Evolutionary conservation across 805 yeast species (phyloP), one percentile per base, ranked within the genome.

Genomic region (Candida ponderosae): DNA sequence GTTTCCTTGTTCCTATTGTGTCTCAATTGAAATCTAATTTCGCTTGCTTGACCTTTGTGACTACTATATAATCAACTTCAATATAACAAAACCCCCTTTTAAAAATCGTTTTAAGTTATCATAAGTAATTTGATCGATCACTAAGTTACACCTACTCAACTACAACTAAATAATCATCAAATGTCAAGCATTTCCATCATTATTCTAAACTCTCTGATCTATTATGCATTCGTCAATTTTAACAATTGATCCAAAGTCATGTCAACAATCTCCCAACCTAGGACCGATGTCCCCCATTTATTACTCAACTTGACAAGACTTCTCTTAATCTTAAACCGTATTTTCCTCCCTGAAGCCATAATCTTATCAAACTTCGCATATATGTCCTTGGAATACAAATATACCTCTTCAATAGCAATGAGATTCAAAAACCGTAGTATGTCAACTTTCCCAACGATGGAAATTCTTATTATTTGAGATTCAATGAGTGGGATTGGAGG

Each of bases 361-460:
- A 49, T 33, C 3, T 17, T n/a, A 4, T 23, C 14, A 20, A 51
- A 29, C 4, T 37, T 36, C 8, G 29, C 18, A 23, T 37, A 36
- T 18, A 46, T 20, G 14, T 37, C 38, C 10, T 33, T 29, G 4
- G 43, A 30, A 1, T 36, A 34, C 14, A 50, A 33, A 35, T 52
- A 52, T 3, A 42, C 42, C 20, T 47, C 50, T 34, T 52, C 57
- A 24, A 49, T 32, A 31, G 51, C 57, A 14, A 36, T 21, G 41
- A 49, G 37, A 2, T 41, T 48, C 15, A 51, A 31, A 35, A 52
- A 52, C n/a, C 32, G 35, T 19, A 41, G 34, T 1, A 48, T 35
- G 17, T 51, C 51, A 3, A 36, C 21, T 17, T 29, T 35, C 1
- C 38, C 34, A 18, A 33, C 27, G 4, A 51, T 18, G 3, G 47